Evolutionary conservation across 2,329 filamentous ascomycete genomes (phyloP).

Genomic region (Microdochium nivale): DNA sequence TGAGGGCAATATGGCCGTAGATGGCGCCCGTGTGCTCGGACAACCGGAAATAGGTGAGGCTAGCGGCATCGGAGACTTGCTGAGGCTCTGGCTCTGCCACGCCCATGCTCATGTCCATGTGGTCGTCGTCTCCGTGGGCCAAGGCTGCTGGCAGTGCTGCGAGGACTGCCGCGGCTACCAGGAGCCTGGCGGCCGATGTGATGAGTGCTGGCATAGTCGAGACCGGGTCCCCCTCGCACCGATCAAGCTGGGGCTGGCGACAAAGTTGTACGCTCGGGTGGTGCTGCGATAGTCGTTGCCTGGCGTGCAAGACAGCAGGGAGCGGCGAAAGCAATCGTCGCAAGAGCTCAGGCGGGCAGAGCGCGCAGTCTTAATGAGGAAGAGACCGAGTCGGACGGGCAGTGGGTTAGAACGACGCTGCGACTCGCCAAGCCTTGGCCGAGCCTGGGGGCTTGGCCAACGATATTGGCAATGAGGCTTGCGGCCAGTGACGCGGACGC

Average conservation of each 20-base stretch:
- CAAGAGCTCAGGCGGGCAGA: too few relatives aligned
- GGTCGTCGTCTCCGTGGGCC: constrained; percentile 23
- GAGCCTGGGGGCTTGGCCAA: not conserved
- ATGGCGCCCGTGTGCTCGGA: constrained; percentile 26
- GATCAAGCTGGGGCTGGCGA: not conserved
- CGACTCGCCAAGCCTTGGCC: not conserved
- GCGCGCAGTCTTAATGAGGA: not conserved
- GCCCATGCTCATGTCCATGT: constrained; percentile 21
- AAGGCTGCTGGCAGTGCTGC: constrained; percentile 20
- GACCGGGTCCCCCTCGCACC: not conserved
- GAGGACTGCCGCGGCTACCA: constrained; percentile 17
- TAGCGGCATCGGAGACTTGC: constrained; percentile 15
- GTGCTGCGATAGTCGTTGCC: too few relatives aligned
- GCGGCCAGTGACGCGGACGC: not conserved
- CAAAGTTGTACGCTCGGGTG: too few relatives aligned
- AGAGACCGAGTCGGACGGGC: not conserved
- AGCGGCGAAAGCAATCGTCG: too few relatives aligned
- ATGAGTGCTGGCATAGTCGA: constrained; percentile 13
- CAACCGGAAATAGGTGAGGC: constrained; percentile 27
- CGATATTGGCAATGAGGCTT: not conserved
- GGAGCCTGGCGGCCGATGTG: constrained; percentile 12
- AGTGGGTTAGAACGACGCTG: not conserved
- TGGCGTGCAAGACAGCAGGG: too few relatives aligned
- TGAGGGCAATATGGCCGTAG: constrained; percentile 55
- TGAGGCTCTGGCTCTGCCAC: constrained; percentile 16